Percentiles rank a stretch among this genome's conserved stretches.
Evolutionary conservation across 2,329 filamentous ascomycete species (phyloP).

Genomic region (Helicocarpus griseus): DNA sequence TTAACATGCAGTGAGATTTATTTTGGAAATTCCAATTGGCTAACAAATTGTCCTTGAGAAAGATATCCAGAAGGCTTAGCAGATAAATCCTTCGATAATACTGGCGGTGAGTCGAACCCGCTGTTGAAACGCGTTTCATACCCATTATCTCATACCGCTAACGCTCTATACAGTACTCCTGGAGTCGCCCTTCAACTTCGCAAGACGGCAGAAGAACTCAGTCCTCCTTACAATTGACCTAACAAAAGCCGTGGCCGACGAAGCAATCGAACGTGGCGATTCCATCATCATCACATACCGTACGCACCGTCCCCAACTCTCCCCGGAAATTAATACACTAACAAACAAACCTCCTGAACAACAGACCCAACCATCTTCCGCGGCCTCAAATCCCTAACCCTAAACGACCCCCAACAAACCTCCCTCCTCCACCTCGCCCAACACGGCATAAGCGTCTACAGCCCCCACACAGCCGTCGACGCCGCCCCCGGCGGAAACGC

Average conservation of each 20-base stretch:
- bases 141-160: background rate
- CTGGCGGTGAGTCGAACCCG: slow-evolving; percentile 49
- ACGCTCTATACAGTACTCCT: slow-evolving; percentile 47
- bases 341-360: background rate
- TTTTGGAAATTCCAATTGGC: slow-evolving; percentile 1
- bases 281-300: slow-evolving; percentile 85
- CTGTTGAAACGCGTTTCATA: background rate
- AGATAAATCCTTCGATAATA: slow-evolving; percentile 90
- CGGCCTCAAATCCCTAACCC: slow-evolving; percentile 77
- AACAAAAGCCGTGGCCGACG: slow-evolving; percentile 77
- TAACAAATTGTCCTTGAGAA: slow-evolving; percentile 10
- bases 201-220: slow-evolving; percentile 51
- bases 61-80: slow-evolving; percentile 86
- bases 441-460: slow-evolving; percentile 88
- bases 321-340: background rate
- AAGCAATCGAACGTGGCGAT: slow-evolving; percentile 68
- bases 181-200: slow-evolving; percentile 55
- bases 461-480: slow-evolving; percentile 90
- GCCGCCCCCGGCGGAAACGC: slow-evolving; percentile 76
- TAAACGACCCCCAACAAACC: slow-evolving; percentile 75
- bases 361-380: slow-evolving; percentile 94
- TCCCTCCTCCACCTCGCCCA: slow-evolving; percentile 73
- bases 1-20: slow-evolving; percentile 3
- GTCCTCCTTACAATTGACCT: slow-evolving; percentile 83
- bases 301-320: slow-evolving; percentile 33